Conservation (phyloP, 202 grass and related monocot species). For the Musa balbisiana region DNA sequence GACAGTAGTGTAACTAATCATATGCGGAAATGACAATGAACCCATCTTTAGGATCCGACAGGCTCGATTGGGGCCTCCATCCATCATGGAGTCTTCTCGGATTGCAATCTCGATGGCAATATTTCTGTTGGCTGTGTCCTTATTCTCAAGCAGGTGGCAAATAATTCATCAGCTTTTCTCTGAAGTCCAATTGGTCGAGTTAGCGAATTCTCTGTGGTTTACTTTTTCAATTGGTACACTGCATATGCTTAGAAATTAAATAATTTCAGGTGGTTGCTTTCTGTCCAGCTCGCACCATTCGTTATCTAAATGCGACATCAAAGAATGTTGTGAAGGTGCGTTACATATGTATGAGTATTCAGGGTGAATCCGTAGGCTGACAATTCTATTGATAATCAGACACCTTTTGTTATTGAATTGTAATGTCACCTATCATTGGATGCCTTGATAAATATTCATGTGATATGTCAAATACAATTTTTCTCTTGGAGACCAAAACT, state of each 20-base stretch:
- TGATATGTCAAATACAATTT: too few species aligned
- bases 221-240: background rate
- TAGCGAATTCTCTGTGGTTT: background rate
- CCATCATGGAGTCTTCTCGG: constrained; percentile 30
- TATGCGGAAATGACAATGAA: background rate
- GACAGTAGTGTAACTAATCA: background rate
- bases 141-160: constrained; percentile 49
- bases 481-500: too few species aligned
- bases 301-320: background rate
- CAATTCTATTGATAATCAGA: too few species aligned
- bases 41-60: constrained; percentile 46
- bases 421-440: background rate
- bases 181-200: background rate
- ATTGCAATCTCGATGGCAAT: constrained; percentile 31
- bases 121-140: constrained; percentile 49
- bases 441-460: too few species aligned
- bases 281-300: constrained; percentile 20
- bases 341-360: background rate
- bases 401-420: background rate
- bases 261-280: constrained; percentile 58
- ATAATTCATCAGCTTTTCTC: constrained; percentile 8
- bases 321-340: constrained; percentile 53
- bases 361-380: too few species aligned
- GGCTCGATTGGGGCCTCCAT: constrained; percentile 37
- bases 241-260: background rate